phyloP scores from a whole-genome alignment of 2,329 filamentous ascomycete species.

The Blastomyces gilchristii region DNA sequence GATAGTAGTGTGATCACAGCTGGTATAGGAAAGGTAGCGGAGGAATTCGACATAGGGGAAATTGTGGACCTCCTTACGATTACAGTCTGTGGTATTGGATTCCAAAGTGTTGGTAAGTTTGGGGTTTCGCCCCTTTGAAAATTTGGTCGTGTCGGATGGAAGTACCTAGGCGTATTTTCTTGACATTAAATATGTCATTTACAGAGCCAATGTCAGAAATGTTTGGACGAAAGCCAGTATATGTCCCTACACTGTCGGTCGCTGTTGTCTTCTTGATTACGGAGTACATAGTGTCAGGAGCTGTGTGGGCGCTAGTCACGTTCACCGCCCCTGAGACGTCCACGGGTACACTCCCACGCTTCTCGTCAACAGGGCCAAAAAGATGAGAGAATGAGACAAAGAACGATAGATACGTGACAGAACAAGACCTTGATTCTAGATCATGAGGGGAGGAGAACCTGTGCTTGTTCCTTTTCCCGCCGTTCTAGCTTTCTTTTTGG shows the following conservation, averaged over 20 bases:
- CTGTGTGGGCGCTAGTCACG: conserved; percentile 64
- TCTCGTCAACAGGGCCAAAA: conserved; percentile 58
- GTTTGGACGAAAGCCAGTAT: conserved; percentile 60
- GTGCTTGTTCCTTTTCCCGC: conserved; percentile 64
- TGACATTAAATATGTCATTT: conserved; percentile 9
- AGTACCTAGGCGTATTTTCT: background rate
- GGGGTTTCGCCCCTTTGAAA: background rate
- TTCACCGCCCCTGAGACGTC: conserved; percentile 83
- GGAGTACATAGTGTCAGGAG: conserved; percentile 62
- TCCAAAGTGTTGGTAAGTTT: conserved; percentile 55
- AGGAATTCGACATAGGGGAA: conserved; percentile 57
- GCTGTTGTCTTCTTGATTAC: conserved; percentile 74
- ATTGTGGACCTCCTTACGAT: conserved; percentile 65
- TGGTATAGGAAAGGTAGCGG: conserved; percentile 54
- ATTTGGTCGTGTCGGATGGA: background rate
- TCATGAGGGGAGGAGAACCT: conserved; percentile 62
- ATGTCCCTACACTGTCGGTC: conserved; percentile 55
- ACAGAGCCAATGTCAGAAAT: conserved; percentile 63
- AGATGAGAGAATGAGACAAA: conserved; percentile 59
- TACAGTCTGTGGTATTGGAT: conserved; percentile 69
- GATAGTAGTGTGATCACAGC: conserved; percentile 67
- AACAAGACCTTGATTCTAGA: conserved; percentile 66
- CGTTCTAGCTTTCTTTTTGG: conserved; percentile 73
- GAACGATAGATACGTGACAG: conserved; percentile 59
- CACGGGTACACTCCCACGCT: conserved; percentile 73